Evolutionary conservation across 2,329 filamentous ascomycete species (phyloP).

Genomic region (Diaporthe batatas): DNA sequence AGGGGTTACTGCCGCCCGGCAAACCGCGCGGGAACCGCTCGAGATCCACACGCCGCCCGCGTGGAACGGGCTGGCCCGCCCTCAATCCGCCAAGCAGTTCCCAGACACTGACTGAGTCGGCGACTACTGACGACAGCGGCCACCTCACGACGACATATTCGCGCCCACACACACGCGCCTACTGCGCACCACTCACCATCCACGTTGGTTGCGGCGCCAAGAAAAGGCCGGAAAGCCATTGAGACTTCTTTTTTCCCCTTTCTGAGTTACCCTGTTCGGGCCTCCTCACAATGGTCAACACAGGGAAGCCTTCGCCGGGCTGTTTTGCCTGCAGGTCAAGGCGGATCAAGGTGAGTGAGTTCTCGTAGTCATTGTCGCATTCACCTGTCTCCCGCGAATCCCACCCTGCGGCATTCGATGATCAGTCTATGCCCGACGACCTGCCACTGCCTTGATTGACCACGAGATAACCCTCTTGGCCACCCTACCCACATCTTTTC

Average conservation of each 20-base stretch:
- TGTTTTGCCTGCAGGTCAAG: conserved; percentile 42
- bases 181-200: neutral
- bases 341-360: conserved; percentile 41
- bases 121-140: conserved; percentile 11
- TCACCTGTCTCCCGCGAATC: neutral
- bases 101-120: conserved; percentile 6
- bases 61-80: conserved; percentile 34
- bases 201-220: neutral
- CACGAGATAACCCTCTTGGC: neutral
- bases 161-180: neutral
- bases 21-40: conserved; percentile 2
- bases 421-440: neutral
- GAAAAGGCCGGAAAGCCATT: neutral
- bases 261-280: neutral
- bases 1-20: neutral
- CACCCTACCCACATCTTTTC: neutral
- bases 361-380: neutral
- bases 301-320: conserved; percentile 42
- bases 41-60: conserved; percentile 10
- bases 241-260: neutral
- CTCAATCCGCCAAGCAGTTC: neutral
- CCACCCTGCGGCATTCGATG: no score
- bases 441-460: neutral
- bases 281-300: conserved; percentile 39
- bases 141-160: conserved; percentile 8